Percentiles rank a stretch among this genome's conserved stretches.
These are phyloP conservation scores for Arachnomyces sp. DNA, from an alignment of 2,329 filamentous ascomycete species.

Conservation along the genomic window DNA sequence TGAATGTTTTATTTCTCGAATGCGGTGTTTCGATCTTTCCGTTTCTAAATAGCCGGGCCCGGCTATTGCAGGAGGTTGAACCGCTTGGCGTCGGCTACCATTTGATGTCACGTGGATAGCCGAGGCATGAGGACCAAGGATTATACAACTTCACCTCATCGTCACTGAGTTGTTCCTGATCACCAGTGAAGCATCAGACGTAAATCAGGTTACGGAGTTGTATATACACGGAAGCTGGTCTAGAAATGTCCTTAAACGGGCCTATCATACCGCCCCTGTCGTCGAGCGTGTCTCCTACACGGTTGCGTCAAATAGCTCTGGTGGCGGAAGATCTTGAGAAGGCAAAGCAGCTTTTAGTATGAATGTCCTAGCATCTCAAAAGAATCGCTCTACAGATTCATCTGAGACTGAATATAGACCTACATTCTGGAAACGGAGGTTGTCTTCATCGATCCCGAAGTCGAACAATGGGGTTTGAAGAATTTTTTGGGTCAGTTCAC, in stretches of 20 bases:
- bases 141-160: too few relatives aligned
- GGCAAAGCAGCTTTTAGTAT: slow-evolving; percentile 16
- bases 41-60: background rate
- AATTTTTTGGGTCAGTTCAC: slow-evolving; percentile 29
- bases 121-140: too few relatives aligned
- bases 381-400: background rate
- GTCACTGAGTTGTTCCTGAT: too few relatives aligned
- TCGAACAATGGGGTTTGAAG: slow-evolving; percentile 32
- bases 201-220: too few relatives aligned
- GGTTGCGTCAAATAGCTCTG: slow-evolving; percentile 20
- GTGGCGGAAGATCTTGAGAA: slow-evolving; percentile 16
- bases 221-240: too few relatives aligned
- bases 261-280: too few relatives aligned
- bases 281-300: slow-evolving; percentile 8
- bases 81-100: too few relatives aligned
- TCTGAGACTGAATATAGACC: slow-evolving; percentile 11
- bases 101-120: too few relatives aligned
- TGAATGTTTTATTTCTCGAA: too few relatives aligned
- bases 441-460: slow-evolving; percentile 30
- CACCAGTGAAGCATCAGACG: too few relatives aligned
- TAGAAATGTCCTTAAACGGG: too few relatives aligned
- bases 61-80: slow-evolving; percentile 7
- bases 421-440: slow-evolving; percentile 32
- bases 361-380: background rate
- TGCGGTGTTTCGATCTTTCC: too few relatives aligned